Percentiles rank a stretch among this genome's conserved stretches.
Conservation (phyloP, 257 asterid genomes). For the Przewalskia tangutica region DNA sequence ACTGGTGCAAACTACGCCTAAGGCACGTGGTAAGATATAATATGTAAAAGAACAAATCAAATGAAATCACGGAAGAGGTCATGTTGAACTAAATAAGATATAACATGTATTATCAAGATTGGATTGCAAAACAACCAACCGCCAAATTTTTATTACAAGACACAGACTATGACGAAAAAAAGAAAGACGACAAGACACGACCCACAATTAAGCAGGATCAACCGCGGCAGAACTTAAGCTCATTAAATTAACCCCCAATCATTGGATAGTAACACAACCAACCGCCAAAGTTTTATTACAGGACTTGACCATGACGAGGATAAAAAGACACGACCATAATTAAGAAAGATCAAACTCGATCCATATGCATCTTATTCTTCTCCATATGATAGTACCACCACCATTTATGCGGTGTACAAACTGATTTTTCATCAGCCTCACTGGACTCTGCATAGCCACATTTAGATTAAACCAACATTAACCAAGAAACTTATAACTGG, state of each 20-base stretch:
- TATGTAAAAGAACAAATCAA: no score
- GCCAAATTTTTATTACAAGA: no score
- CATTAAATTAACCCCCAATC: no score
- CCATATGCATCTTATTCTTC: background rate
- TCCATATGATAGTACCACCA: background rate
- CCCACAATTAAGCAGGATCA: background rate
- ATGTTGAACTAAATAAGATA: no score
- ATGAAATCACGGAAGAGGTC: no score
- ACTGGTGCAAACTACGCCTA: no score
- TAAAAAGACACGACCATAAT: background rate
- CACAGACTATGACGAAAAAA: no score
- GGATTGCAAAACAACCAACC: no score
- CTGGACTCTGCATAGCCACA: background rate
- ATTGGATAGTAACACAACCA: background rate
- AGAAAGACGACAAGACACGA: background rate
- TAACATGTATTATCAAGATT: no score
- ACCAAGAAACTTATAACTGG: background rate
- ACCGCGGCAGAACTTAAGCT: no score
- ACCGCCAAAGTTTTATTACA: background rate
- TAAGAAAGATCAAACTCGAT: background rate
- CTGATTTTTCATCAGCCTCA: background rate
- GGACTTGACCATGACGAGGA: background rate
- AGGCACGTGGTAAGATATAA: no score
- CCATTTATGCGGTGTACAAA: background rate
- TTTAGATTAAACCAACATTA: no score